phyloP scores from a whole-genome alignment of 2,329 filamentous ascomycete species.

The Cladophialophora chaetospira region DNA sequence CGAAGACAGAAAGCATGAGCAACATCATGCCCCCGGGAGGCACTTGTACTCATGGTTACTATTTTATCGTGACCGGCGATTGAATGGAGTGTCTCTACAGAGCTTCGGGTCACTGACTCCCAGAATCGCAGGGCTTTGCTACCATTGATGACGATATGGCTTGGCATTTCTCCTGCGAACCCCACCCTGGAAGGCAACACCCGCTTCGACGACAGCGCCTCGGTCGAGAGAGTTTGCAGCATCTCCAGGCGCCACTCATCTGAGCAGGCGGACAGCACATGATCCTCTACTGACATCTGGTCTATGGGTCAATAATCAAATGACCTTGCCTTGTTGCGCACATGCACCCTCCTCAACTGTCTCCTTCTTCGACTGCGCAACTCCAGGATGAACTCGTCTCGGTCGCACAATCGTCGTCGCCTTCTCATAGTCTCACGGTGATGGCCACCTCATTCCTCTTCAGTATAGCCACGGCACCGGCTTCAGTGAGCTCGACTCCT shows the following conservation, averaged over 20 bases:
- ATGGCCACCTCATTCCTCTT: constrained; percentile 20
- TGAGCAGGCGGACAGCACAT: not conserved
- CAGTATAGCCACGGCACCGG: constrained; percentile 26
- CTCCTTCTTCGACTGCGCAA: constrained; percentile 4
- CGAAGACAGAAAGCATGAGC: too few species aligned
- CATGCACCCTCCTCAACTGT: constrained; percentile 24
- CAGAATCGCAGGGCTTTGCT: not conserved
- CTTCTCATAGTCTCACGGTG: constrained; percentile 6
- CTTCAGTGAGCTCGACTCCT: constrained; percentile 5
- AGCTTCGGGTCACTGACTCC: too few species aligned
- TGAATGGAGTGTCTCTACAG: too few species aligned
- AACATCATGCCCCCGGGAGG: too few species aligned
- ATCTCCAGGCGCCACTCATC: not conserved
- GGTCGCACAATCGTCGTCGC: constrained; percentile 3
- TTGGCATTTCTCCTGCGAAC: not conserved
- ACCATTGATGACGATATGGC: constrained; percentile 5
- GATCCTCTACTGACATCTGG: not conserved
- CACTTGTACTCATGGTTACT: too few species aligned
- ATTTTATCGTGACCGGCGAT: too few species aligned
- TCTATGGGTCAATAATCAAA: constrained; percentile 8
- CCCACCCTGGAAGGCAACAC: not conserved
- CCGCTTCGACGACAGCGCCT: not conserved
- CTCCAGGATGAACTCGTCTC: constrained; percentile 19
- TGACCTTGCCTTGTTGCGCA: not conserved
- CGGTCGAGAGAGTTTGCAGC: not conserved